Conservation (phyloP, 2,329 filamentous ascomycete species). For the Rosellinia necatrix region DNA sequence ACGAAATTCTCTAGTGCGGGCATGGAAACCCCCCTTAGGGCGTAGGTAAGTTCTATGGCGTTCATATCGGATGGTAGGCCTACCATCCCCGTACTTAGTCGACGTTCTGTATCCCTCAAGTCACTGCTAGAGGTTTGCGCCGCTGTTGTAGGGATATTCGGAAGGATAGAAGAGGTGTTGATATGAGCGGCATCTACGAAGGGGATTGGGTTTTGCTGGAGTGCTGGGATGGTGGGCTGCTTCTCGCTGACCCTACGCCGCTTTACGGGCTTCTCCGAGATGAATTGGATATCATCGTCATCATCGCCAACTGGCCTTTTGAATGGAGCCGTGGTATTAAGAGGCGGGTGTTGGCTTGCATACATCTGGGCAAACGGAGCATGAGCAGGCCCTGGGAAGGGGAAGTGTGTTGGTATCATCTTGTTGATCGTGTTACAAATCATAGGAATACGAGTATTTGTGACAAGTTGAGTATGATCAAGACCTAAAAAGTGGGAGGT, state of each 20-base stretch:
- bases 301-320: constrained; percentile 40
- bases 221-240: constrained; percentile 1
- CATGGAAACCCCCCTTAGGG: constrained; percentile 41
- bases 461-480: not conserved
- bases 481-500: not conserved
- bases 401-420: constrained; percentile 26
- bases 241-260: constrained; percentile 40
- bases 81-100: constrained; percentile 42
- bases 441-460: not conserved
- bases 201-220: not conserved
- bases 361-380: not conserved
- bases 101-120: constrained; percentile 34
- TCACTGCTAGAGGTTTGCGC: constrained; percentile 12
- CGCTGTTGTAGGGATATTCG: constrained; percentile 5
- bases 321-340: constrained; percentile 23
- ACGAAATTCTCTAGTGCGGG: constrained; percentile 43
- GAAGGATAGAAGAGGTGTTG: not conserved
- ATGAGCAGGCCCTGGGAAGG: constrained; percentile 12
- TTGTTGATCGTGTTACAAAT: constrained; percentile 7
- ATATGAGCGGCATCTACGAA: not conserved
- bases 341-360: not conserved
- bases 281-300: constrained; percentile 50
- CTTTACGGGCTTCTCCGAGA: constrained; percentile 51
- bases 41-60: constrained; percentile 37
- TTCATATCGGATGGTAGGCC: constrained; percentile 37